Percentiles rank a stretch among this genome's conserved stretches.
These are phyloP conservation scores for Chenopodium formosanum DNA, from an alignment of 148 eudicot species.

Conservation along the genomic window DNA sequence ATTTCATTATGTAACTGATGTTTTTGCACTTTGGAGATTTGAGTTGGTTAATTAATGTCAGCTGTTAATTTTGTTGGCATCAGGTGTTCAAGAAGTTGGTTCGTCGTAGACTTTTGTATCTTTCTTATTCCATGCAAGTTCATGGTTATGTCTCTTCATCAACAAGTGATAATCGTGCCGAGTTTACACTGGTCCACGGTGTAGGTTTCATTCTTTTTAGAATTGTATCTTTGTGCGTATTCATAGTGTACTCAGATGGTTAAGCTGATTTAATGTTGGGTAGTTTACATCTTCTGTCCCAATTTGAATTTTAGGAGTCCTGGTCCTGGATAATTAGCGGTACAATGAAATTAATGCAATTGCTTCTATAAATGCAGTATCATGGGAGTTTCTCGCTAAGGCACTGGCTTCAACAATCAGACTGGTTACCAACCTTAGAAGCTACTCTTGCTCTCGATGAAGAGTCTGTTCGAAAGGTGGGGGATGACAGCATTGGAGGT, in stretches of 20 bases:
- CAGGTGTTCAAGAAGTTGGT: constrained; percentile 91
- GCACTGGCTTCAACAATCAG: constrained; percentile 97
- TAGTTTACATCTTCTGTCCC: neutral
- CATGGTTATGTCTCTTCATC: constrained; percentile 78
- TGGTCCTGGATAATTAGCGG: neutral
- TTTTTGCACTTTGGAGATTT: neutral
- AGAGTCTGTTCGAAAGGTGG: constrained; percentile 88
- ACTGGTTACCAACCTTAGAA: constrained; percentile 97
- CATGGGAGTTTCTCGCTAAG: constrained; percentile 91
- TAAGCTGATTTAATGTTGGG: neutral
- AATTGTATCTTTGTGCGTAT: constrained; percentile 5
- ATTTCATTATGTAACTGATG: neutral
- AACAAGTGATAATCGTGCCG: constrained; percentile 48
- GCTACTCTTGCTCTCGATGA: constrained; percentile 94
- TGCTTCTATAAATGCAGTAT: constrained; percentile 48
- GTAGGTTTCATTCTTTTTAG: constrained; percentile 50
- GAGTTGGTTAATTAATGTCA: neutral
- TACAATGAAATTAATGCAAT: constrained; percentile 1
- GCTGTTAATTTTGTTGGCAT: constrained; percentile 10
- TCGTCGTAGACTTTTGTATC: constrained; percentile 70
- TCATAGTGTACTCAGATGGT: neutral
- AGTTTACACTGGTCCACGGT: constrained; percentile 88
- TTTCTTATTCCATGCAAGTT: constrained; percentile 98
- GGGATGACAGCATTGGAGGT: constrained; percentile 94
- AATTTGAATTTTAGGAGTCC: neutral